phyloP scores from a whole-genome alignment of 2,329 filamentous ascomycete genomes.

The Cladosporium cucumerinum region DNA sequence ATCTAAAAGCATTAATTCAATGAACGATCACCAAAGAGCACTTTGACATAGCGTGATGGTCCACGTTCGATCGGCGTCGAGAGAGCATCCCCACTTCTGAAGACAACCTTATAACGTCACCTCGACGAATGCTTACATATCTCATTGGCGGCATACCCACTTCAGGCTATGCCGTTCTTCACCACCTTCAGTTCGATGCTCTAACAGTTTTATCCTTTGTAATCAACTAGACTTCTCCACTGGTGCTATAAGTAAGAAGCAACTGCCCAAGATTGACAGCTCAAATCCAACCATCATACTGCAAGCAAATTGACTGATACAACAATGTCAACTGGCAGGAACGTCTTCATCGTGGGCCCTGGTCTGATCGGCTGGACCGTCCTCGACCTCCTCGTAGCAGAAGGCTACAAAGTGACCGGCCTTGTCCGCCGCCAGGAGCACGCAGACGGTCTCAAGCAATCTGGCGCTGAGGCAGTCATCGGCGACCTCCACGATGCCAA shows the following conservation, averaged over 20 bases:
- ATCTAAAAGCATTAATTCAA: background rate
- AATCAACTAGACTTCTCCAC: background rate
- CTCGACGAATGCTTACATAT: background rate
- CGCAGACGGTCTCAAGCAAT: constrained; percentile 36
- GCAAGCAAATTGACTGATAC: constrained; percentile 30
- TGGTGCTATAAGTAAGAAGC: background rate
- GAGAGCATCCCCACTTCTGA: background rate
- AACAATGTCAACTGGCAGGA: constrained; percentile 26
- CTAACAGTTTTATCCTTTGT: background rate
- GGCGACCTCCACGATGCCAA: constrained; percentile 43
- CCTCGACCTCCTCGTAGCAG: constrained; percentile 42
- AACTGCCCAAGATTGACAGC: background rate
- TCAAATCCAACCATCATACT: constrained; percentile 25
- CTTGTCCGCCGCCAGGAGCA: constrained; percentile 42
- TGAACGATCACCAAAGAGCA: background rate
- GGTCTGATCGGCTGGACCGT: constrained; percentile 50
- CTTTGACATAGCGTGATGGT: background rate
- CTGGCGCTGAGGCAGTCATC: constrained; percentile 39
- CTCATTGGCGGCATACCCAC: background rate
- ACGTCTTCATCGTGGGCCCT: constrained; percentile 45
- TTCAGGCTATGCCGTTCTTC: background rate
- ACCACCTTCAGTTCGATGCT: background rate
- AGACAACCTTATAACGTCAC: background rate
- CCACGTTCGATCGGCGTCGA: background rate
- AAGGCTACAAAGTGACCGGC: constrained; percentile 43